Base-by-base conservation (phyloP, 495 filamentous ascomycete species). In the Annulohypoxylon moriforme region DNA sequence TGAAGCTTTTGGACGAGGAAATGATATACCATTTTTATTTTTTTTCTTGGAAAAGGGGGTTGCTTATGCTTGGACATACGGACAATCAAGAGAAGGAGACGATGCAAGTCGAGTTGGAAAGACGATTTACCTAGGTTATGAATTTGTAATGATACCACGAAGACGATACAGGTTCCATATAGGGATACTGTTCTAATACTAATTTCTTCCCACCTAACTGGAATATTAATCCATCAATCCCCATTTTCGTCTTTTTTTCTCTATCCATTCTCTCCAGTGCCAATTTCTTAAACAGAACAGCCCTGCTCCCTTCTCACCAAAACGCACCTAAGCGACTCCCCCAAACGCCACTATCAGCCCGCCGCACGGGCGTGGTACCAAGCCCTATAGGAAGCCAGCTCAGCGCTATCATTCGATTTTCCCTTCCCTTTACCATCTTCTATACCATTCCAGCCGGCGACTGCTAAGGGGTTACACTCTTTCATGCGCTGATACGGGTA, bases 401-500 rank as follows among this genome's bases (percentile, higher is more conserved):
- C 68, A 11, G 50, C 60, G 9, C 60, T 53, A 11, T 58, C 62
- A 58, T 18, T n/a, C 60, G 58, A 60, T 18, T 50, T 56, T 33
- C 50, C 60, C 68, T 67, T 67, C 33, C 64, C 72, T 34, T 56
- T 46, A 1, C 55, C 64, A 11, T 60, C 60, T 24, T 61, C 64
- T 3, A 16, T 36, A 27, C 29, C 38, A 44, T 58, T 52, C 22
- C 60, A 34, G 1, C 47, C 36, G 4, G 29, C 34, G 3, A 68
- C 14, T 7, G 14, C 25, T 5, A 44, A 25, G 7, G 34, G 7
- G 14, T 67, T 65, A 34, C 4, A n/a, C 44, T 72, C 70, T 66
- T 70, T 67, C 69, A 81, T 77, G 14, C 83, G 71, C 4, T 89
- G 87, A 78, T 94, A 97, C 11, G 92, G 94, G 78, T 98, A 98